Evolutionary conservation across 73 alveolate species (phyloP), one percentile per base, ranked within the genome.

Genomic region (Durusdinium trenchii): DNA sequence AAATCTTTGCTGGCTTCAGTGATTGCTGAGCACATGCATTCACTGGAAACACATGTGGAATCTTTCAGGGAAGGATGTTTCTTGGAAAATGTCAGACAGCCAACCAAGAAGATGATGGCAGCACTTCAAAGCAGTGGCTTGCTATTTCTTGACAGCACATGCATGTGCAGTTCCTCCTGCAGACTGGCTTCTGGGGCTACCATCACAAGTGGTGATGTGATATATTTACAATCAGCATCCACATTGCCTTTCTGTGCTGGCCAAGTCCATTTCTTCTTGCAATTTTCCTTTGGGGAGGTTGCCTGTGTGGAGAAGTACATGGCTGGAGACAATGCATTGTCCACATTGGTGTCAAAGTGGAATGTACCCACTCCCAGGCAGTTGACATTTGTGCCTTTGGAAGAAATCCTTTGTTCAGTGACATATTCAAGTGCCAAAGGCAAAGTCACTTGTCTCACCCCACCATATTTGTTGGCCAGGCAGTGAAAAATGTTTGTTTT

Each of bases 401-500:
- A 76, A 76, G 86, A 76, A 6, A 20, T 76, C 9, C 38, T 43
- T 40, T 76, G 86, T 45, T 43, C 86, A 42, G 86, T 76, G 61
- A 76, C 86, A 42, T 76, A 76, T 45, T 43, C 61, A 5, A 43
- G 42, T 76, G 86, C 86, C 86, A 76, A 76, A 76, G 86, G 86
- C 86, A 76, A 76, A 76, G 52, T 71, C 52, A 71, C 84, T n/a
- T 71, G 84, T 71, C 84, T 71, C 84, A 71, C 84, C 9, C 84
- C 86, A 43, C 61, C 86, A 76, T 43, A 42, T 45, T 76, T 76
- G 86, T 43, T 40, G 86, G 86, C 86, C 61, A 76, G 1, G 40
- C 20, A 20, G n/a, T 40, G 60, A 76, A 45, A 76, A 76, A 71
- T 36, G 38, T 7, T 7, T 6, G 51, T 62, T n/a, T n/a, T n/a